Conservation (phyloP, 1,284 basidiomycete genomes). For the Ceratobasidium sp. region DNA sequence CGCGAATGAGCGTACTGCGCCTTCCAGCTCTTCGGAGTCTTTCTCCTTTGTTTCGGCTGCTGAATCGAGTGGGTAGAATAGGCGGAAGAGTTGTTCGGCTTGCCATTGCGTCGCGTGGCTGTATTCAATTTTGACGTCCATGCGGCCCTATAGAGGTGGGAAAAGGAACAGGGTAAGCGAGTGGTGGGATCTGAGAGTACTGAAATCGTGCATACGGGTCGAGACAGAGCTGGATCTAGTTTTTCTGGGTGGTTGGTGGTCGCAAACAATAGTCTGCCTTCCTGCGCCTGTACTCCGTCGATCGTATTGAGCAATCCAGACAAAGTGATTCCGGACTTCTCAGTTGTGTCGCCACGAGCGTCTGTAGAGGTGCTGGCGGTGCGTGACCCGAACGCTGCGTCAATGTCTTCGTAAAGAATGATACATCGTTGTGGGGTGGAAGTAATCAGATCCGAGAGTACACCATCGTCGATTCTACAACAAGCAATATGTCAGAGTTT, state of each 20-base stretch:
- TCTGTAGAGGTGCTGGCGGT: conserved; percentile 39
- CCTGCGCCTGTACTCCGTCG: conserved; percentile 65
- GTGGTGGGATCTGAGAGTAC: neutral
- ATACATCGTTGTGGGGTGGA: conserved; percentile 66
- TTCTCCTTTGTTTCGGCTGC: conserved; percentile 20
- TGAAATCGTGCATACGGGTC: conserved; percentile 54
- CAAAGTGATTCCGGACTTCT: conserved; percentile 57
- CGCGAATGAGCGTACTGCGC: conserved; percentile 42
- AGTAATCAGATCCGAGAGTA: conserved; percentile 62
- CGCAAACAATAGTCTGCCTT: conserved; percentile 69
- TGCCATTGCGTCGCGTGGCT: conserved; percentile 64
- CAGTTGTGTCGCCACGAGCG: conserved; percentile 45
- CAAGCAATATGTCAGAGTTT: neutral
- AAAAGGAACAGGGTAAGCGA: neutral
- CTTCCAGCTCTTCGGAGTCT: conserved; percentile 36
- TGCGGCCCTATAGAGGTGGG: conserved; percentile 58
- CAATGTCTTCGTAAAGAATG: conserved; percentile 69
- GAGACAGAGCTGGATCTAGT: conserved; percentile 65
- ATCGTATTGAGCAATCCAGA: conserved; percentile 68
- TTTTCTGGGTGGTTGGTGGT: conserved; percentile 70
- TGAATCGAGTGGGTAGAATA: conserved; percentile 63
- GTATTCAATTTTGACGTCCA: conserved; percentile 67
- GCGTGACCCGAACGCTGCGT: conserved; percentile 67
- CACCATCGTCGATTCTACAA: conserved; percentile 64
- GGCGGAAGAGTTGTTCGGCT: conserved; percentile 64